Base-by-base conservation (phyloP, 108 stramenopile species). In the Pseudonitzschia delicatissima region DNA sequence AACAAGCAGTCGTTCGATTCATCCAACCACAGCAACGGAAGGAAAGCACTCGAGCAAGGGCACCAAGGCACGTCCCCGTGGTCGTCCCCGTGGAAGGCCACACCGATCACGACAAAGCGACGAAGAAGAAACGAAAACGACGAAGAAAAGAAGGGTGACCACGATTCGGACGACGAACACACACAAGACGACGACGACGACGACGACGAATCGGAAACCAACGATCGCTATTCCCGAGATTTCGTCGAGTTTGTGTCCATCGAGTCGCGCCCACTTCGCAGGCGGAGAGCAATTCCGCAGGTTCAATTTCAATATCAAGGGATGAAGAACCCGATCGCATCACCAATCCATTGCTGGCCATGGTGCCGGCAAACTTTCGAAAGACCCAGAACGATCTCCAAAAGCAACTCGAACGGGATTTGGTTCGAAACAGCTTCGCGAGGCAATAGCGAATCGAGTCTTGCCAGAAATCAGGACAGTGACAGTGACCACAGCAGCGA, bases 281-380 rank as follows among this genome's bases (percentile, higher is more conserved):
- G 2, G 3, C 47, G 47, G 17, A 21, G 47, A 7, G 21, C 21
- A 7, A 21, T 17, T 21, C 47, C 53, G 4, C 53, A 13, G 8
- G n/a, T 37, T 5, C 60, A 50, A 26, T 18, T 66, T 26, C 26
- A 74, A 67, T 34, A 39, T 67, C 35, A 64, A 50, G 47, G n/a
- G 87, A 88, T 42, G 45, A 67, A 21, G 71, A 76, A 45, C 82
- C 87, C 12, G 45, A 73, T n/a, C 79, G 87, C 4, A 55, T 85
- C 26, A 69, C 64, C 61, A 86, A 85, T 66, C 84, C 86, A 35
- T 71, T 83, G 9, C 69, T 81, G 25, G 76, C 80, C 28, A 68
- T 76, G 32, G 62, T 45, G 3, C 52, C 65, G 17, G 21, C 66
- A 5, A 44, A 20, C n/a, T 12, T 64, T 4, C 33, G 69, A 5